Evolutionary conservation across 2,329 filamentous ascomycete genomes (phyloP), one percentile per base, ranked within the genome.

Genomic region (Aspergillus neotritici): DNA sequence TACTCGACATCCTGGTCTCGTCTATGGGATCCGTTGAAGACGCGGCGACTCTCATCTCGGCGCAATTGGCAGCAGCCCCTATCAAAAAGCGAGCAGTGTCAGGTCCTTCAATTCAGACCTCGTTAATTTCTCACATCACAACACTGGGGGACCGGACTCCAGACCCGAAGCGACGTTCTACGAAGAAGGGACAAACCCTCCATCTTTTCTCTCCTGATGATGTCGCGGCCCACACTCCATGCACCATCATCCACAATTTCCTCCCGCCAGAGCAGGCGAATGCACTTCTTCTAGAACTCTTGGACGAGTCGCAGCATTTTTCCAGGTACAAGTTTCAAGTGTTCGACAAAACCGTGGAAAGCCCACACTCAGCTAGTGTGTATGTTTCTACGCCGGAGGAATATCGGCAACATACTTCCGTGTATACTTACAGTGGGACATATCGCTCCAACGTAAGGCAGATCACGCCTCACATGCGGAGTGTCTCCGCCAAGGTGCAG

Each of bases 191-290:
- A 10, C 80, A 81, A 54, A 96, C 91, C 0, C 67, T 97, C 2
- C 86, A 91, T 60, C 73, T 97, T 0, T 97, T 86, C 64, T 81
- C 86, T 33, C 86, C 90, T 0, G 73, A 80, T 31, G 89, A 95
- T 55, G 80, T 97, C 35, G 84, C 87, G 37, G 75, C 79, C 16
- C 79, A 94, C 59, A 95, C 91, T 0, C 89, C 93, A 1, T 96
- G 90, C 67, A 90, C 87, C 9, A 86, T 97, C 52, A 82, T 96
- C 43, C 89, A 94, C 66, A 93, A 95, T 58, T 96, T 97, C 55
- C 73, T 98, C 0, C 82, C 87, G 0, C 25, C 74, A 0, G 72
- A 82, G 2, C 75, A 86, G 46, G 91, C 93, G 31, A 84, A 88
- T 51, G 73, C 76, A 1, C 73, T 98, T 10, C 72, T 97, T 1